Conservation (phyloP, 495 filamentous ascomycete genomes). For the Trichoderma virens region DNA sequence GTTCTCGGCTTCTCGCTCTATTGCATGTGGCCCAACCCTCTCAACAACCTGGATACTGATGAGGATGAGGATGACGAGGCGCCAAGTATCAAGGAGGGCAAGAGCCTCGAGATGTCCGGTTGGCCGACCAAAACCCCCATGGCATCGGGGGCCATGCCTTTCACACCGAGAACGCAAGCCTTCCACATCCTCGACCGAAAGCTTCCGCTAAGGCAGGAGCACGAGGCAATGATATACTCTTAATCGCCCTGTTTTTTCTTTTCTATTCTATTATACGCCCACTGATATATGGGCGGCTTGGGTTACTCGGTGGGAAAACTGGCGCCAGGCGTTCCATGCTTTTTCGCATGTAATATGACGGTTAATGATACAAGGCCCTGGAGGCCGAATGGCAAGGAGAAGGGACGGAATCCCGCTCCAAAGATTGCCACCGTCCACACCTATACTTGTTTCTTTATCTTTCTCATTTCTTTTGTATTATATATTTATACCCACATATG, state of each 20-base stretch:
- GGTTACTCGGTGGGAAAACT: background rate
- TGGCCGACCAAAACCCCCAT: slow-evolving; percentile 21
- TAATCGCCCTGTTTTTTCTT: background rate
- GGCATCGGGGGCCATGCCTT: slow-evolving; percentile 26
- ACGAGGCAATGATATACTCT: background rate
- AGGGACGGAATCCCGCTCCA: background rate
- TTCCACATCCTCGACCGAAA: slow-evolving; percentile 47
- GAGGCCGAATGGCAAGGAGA: background rate
- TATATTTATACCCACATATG: background rate
- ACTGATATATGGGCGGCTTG: background rate
- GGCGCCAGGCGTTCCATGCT: background rate
- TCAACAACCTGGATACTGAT: slow-evolving; percentile 25
- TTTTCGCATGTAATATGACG: background rate
- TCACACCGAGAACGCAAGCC: slow-evolving; percentile 46
- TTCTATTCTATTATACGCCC: background rate
- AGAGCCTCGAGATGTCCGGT: slow-evolving; percentile 39
- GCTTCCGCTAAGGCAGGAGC: slow-evolving; percentile 28
- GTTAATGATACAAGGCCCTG: background rate
- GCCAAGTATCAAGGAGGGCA: slow-evolving; percentile 15
- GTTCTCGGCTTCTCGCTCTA: slow-evolving; percentile 51
- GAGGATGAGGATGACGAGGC: slow-evolving; percentile 32
- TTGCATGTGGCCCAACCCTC: slow-evolving; percentile 52
- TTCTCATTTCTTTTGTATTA: background rate
- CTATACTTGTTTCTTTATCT: background rate
- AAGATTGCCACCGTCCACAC: background rate